Base-by-base conservation (phyloP, 2,329 filamentous ascomycete genomes). In the Claviceps cyperi region DNA sequence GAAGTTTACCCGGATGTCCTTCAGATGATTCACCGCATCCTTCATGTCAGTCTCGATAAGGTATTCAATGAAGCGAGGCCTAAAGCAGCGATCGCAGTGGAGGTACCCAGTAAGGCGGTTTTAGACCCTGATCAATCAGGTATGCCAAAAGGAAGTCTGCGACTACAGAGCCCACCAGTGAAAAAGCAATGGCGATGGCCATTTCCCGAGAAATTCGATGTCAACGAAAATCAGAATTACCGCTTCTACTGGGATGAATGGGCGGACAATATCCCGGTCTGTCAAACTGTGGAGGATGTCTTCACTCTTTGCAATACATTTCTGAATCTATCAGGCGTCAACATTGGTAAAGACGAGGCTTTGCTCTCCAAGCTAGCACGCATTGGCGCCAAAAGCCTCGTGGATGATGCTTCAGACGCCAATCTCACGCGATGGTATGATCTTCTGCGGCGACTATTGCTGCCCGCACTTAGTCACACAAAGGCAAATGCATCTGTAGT, bases 211-310 rank as follows among this genome's bases (percentile, higher is more conserved):
- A 82, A 80, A 56, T 76, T 76, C 55, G 86, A 92, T 59, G 80
- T 80, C 24, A 82, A 81, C 50, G 86, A 89, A 57, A 82, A 83
- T 19, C 75, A 77, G n/a, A 78, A 85, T 48, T 97, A 96, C 64
- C 80, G 85, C 36, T 97, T 94, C 63, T 98, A 98, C 65, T 96
- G 92, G 82, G 89, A 95, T 52, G 92, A 97, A 58, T 98, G 92
- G 92, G 76, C 82, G 2, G 91, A 97, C 65, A 94, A 92, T 55
- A 76, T 98, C 44, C 94, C 92, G 0, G 70, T 95, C 19, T 98
- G 92, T 61, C 90, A 94, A 63, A 85, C 75, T 1, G 80, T 95
- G 5, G 88, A 96, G 54, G 92, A 98, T 61, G 76, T 98, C 14
- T 92, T 97, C 64, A 81, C 83, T 2, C 77, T 96, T 0, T 94